Evolutionary conservation across 2,329 filamentous ascomycete species (phyloP).

Genomic region (Pestalotiopsis sp.): DNA sequence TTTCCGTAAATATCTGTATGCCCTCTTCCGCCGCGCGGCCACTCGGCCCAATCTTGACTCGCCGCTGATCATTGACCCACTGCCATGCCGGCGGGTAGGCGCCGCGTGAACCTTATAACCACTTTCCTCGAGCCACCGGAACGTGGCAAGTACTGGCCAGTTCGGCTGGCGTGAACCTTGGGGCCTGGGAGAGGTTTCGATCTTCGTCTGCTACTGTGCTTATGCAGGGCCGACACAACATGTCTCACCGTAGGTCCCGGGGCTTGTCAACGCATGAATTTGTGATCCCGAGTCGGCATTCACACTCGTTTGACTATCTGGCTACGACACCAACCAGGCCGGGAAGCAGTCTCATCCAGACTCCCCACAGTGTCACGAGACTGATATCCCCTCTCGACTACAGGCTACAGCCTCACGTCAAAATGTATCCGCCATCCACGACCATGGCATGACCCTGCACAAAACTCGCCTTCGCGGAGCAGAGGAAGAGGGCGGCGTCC

Average conservation of each 20-base stretch:
- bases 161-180: neutral
- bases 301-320: too few species aligned
- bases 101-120: neutral
- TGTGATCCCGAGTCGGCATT: too few species aligned
- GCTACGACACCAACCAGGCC: too few species aligned
- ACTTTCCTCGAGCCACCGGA: neutral
- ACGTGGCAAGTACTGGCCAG: neutral
- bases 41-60: neutral
- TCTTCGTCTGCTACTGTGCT: too few species aligned
- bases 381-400: too few species aligned
- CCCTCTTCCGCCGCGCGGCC: neutral
- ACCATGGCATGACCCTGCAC: slow-evolving; percentile 52
- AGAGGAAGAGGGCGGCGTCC: slow-evolving; percentile 48
- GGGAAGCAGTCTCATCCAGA: neutral
- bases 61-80: neutral
- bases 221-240: too few species aligned
- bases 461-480: slow-evolving; percentile 48
- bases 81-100: neutral
- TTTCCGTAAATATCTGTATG: neutral
- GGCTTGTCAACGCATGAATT: too few species aligned
- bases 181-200: too few species aligned
- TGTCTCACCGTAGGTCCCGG: too few species aligned
- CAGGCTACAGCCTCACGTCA: neutral
- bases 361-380: neutral
- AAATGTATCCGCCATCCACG: slow-evolving; percentile 51